Base-by-base conservation (phyloP, 768 basidiomycete genomes). In the Calocybe indica region DNA sequence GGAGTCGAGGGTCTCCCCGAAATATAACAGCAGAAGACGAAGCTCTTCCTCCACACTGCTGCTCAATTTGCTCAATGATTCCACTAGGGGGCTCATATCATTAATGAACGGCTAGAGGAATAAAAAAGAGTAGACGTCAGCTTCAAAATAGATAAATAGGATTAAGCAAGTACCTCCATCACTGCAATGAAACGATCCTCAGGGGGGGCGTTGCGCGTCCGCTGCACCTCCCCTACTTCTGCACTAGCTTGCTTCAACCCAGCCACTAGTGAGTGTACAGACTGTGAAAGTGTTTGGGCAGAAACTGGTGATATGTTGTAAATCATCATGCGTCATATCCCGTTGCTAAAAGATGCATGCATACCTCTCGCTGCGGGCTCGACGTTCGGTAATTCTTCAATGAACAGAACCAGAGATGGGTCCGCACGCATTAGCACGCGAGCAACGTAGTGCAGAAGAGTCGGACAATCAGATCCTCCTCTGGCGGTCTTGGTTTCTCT, bases 381-480 rank as follows among this genome's bases (percentile, higher is more conserved):
- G 2, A 96, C 55, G 59, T 80, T 83, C 1, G 89, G 84, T 55
- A 90, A 65, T 9, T 94, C 92, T 22, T 90, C 84, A 4, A 88
- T 75, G 62, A 93, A 94, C 12, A 73, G 72, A 5, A 86, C 67
- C 9, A 90, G 61, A 0, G 73, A 67, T 0, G 85, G 76, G 58
- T 93, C 83, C 5, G 74, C 75, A 30, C 83, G 76, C 48, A 88
- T 56, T 11, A 95, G 71, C 5, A 88, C 75, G 40, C 78, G 76
- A 9, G 88, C 90, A n/a, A 95, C 62, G 59, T 92, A 95, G 62
- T 95, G 93, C 9, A 96, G 72, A n/a, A 97, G 69, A 0, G 92
- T 95, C 0, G 92, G 91, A 54, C 90, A 94, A 6, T 80, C 80
- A 0, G 78, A 42, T 0, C 78, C 77, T 0, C 77, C 78, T 48